Evolutionary conservation across 257 asterid species (phyloP), one percentile per base, ranked within the genome.

Genomic region (Linaria vulgaris): DNA sequence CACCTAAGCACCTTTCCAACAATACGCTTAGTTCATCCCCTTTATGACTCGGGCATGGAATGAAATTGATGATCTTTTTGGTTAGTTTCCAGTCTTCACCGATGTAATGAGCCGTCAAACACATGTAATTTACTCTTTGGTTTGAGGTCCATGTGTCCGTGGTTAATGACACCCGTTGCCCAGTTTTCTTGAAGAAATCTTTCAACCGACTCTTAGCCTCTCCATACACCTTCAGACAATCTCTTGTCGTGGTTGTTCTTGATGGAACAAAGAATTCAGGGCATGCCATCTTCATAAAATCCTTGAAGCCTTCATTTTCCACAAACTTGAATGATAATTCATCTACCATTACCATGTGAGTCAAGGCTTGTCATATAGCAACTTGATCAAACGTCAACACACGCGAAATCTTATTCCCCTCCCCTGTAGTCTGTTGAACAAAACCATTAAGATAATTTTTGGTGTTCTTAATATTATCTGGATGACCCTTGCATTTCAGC

Each of bases 81-180:
- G 22, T 38, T 11, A 58, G 39, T 5, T 64, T 65, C 14, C 46
- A 65, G 12, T 25, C 27, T 3, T 27, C 44, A 9, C 58, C 68
- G 9, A 71, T 44, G n/a, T 1, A 16, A n/a, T 71, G 68, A 7
- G 12, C 17, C 7, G 23, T 41, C 0, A 64, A 22, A 57, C 63
- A 64, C 43, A 64, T n/a, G 9, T 56, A 71, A 1, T 39, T 64
- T 12, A 57, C 5, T 8, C 30, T 64, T 12, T 57, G 16, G 11
- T 27, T 51, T 19, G 63, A 71, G 3, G 57, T 71, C 63, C 67
- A 71, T 12, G 49, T 34, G 21, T 64, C 39, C 2, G 60, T 49
- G 0, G 62, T 64, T 1, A 62, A 5, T 21, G 56, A 37, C 15
- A 73, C 11, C 10, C 14, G 46, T 55, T 48, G 24, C 1, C 38